These are phyloP conservation scores for Bocquillonia castaneifolia DNA, from an alignment of 441 rosid species.

Conservation along the genomic window DNA sequence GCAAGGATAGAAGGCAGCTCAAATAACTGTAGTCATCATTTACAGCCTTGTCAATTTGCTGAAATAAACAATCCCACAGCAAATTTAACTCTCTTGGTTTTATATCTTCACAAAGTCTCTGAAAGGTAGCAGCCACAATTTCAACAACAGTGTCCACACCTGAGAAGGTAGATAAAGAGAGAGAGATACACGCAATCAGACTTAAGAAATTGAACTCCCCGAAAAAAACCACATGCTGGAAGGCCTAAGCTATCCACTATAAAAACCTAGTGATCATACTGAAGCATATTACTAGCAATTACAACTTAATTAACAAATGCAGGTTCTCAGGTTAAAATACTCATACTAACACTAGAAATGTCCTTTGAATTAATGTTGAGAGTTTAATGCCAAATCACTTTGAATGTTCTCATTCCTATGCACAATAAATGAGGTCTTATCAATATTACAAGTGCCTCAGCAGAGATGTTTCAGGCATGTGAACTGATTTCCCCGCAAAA, in stretches of 20 bases:
- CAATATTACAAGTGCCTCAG: neutral
- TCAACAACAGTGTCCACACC: constrained; percentile 57
- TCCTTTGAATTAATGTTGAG: neutral
- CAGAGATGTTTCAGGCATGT: neutral
- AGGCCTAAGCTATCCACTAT: neutral
- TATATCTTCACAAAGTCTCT: constrained; percentile 61
- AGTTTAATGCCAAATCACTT: neutral
- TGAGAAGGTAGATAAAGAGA: constrained; percentile 22
- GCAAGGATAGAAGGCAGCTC: constrained; percentile 51
- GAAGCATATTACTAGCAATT: neutral
- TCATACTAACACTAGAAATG: neutral
- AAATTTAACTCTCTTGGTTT: constrained; percentile 46
- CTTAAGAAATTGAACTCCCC: neutral
- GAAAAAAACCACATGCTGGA: neutral
- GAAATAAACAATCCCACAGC: constrained; percentile 58
- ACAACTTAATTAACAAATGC: neutral
- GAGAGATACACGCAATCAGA: neutral
- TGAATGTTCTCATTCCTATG: neutral
- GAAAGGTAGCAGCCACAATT: constrained; percentile 52
- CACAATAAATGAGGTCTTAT: neutral
- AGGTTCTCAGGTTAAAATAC: neutral
- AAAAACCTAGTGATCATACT: neutral
- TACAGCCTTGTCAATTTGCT: constrained; percentile 42
- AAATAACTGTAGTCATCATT: constrained; percentile 37
- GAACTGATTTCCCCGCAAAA: neutral